Evolutionary conservation across 2,329 filamentous ascomycete species (phyloP).

Genomic region (Trichoderma guizhouense): DNA sequence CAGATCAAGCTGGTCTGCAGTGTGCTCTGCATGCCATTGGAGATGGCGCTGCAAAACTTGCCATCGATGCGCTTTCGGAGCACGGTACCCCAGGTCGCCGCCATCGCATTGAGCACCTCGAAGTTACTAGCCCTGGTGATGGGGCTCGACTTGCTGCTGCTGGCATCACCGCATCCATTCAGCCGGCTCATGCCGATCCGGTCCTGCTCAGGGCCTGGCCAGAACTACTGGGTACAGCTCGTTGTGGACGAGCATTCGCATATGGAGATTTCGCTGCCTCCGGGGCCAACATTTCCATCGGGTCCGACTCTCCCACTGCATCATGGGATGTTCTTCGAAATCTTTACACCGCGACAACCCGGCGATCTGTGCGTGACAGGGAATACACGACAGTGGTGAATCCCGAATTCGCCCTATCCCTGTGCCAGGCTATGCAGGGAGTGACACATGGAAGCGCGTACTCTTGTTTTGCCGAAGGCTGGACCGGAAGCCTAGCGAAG

Average conservation of each 20-base stretch:
- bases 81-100: constrained; percentile 6
- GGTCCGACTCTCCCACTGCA: constrained; percentile 4
- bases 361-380: neutral
- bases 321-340: constrained; percentile 7
- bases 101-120: constrained; percentile 11
- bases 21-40: constrained; percentile 11
- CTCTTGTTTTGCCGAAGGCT: constrained; percentile 6
- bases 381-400: neutral
- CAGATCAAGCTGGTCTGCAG: constrained; percentile 3
- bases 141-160: constrained; percentile 3
- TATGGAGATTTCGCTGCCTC: constrained; percentile 8
- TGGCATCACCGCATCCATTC: constrained; percentile 8
- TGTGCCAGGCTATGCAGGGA: constrained; percentile 6
- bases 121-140: constrained; percentile 1
- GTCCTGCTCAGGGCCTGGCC: constrained; percentile 12
- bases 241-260: neutral
- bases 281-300: neutral
- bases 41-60: constrained; percentile 9
- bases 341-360: constrained; percentile 7
- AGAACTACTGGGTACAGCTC: neutral
- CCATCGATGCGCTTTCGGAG: constrained; percentile 10
- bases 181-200: constrained; percentile 8
- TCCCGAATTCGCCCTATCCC: constrained; percentile 1
- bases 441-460: constrained; percentile 7
- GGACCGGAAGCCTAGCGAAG: neutral